Evolutionary conservation across 257 asterid species (phyloP).

Genomic region (Scutellaria minor): DNA sequence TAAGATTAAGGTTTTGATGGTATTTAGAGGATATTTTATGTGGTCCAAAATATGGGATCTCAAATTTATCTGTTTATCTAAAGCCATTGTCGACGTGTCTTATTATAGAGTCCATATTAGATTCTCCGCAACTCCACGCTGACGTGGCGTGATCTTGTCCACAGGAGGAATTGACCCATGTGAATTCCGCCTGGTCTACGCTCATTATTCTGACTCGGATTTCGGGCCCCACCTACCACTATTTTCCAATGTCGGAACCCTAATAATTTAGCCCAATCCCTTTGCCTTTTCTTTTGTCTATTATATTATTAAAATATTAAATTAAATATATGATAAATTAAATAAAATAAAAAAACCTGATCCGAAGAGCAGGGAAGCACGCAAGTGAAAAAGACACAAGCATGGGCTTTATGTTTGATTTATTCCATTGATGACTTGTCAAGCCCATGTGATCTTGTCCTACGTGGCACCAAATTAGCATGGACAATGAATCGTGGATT

Average conservation of each 20-base stretch:
- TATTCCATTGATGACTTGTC: neutral
- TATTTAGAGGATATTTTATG: neutral
- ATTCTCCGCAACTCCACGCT: constrained; percentile 9
- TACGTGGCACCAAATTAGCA: neutral
- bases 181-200: constrained; percentile 32
- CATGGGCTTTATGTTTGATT: constrained; percentile 5
- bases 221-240: constrained; percentile 35
- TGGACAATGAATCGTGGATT: too few species aligned
- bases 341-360: neutral
- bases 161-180: constrained; percentile 26
- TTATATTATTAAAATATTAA: too few species aligned
- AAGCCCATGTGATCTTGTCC: constrained; percentile 15
- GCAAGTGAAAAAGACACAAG: neutral
- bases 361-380: neutral
- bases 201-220: constrained; percentile 25
- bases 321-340: neutral
- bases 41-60: constrained; percentile 19
- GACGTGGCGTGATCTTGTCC: constrained; percentile 40
- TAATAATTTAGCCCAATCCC: constrained; percentile 9
- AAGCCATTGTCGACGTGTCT: constrained; percentile 20
- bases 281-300: neutral
- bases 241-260: neutral
- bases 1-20: too few species aligned
- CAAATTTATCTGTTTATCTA: neutral
- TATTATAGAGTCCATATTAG: neutral